Evolutionary conservation across 805 yeast species (phyloP).

Genomic region (Zygosaccharomyces lentus): DNA sequence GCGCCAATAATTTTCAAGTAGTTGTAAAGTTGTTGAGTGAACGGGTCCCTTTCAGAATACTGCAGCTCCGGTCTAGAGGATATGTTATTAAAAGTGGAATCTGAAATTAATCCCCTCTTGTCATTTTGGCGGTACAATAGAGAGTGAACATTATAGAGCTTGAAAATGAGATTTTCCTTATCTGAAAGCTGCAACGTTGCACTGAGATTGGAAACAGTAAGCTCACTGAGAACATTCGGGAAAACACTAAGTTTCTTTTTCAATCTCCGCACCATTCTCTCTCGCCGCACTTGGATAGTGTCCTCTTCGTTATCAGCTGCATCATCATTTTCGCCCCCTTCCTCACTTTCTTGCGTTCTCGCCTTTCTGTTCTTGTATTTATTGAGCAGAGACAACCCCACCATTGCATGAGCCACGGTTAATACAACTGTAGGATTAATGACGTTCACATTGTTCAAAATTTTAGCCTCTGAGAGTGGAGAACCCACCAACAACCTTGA

Average conservation of each 20-base stretch:
- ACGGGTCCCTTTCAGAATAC: slow-evolving; percentile 12
- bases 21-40: slow-evolving; percentile 18
- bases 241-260: slow-evolving; percentile 7
- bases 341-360: background rate
- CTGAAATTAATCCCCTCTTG: slow-evolving; percentile 1
- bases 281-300: background rate
- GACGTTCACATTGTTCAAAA: slow-evolving; percentile 25
- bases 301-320: background rate
- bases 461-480: slow-evolving; percentile 17
- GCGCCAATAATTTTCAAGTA: slow-evolving; percentile 25
- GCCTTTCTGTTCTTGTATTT: slow-evolving; percentile 2
- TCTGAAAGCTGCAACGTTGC: slow-evolving; percentile 22
- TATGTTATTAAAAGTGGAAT: slow-evolving; percentile 5
- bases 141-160: slow-evolving; percentile 23
- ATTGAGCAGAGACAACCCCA: slow-evolving; percentile 8
- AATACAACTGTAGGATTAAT: slow-evolving; percentile 31
- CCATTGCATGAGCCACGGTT: slow-evolving; percentile 20
- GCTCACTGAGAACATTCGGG: slow-evolving; percentile 25
- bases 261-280: background rate
- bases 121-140: slow-evolving; percentile 16
- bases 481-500: slow-evolving; percentile 18
- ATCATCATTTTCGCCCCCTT: background rate
- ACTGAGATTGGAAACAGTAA: slow-evolving; percentile 26
- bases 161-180: slow-evolving; percentile 20
- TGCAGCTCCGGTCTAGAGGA: slow-evolving; percentile 11